Conservation (phyloP, 495 filamentous ascomycete species). For the Aeminium ludgeri region DNA sequence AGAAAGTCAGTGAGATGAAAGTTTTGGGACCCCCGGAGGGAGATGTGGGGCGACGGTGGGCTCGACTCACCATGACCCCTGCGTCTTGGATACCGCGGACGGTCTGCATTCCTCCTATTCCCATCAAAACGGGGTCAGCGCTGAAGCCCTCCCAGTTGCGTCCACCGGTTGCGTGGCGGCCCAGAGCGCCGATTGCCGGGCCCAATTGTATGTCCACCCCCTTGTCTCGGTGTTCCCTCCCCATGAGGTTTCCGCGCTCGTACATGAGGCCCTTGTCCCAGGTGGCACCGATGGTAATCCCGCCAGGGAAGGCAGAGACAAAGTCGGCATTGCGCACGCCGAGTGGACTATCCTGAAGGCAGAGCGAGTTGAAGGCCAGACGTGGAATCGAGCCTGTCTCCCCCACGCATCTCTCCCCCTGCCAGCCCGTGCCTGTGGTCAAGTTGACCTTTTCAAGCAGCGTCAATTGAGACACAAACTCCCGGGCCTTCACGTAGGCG, state of each 20-base stretch:
- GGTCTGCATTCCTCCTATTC: conserved; percentile 24
- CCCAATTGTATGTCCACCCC: conserved; percentile 67
- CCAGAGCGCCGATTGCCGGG: conserved; percentile 67
- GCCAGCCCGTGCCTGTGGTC: conserved; percentile 76
- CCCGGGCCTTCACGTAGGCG: conserved; percentile 58
- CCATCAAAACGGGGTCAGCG: conserved; percentile 27
- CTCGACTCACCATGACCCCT: conserved; percentile 18
- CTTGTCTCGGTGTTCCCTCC: conserved; percentile 23
- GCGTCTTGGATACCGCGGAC: conserved; percentile 27
- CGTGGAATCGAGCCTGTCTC: conserved; percentile 54
- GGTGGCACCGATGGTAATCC: conserved; percentile 26
- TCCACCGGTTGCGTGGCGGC: conserved; percentile 54
- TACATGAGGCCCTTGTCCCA: conserved; percentile 26
- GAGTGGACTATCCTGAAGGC: conserved; percentile 79
- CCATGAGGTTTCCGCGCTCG: conserved; percentile 26
- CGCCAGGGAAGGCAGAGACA: conserved; percentile 26
- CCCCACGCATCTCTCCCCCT: conserved; percentile 62
- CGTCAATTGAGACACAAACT: conserved; percentile 69
- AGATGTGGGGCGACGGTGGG: too few relatives aligned
- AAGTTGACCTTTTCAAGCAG: conserved; percentile 84
- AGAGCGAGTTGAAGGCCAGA: conserved; percentile 64
- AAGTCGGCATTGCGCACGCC: conserved; percentile 48
- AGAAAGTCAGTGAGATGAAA: too few relatives aligned
- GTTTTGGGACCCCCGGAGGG: too few relatives aligned
- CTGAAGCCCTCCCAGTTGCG: conserved; percentile 60